Conservation (phyloP, 768 basidiomycete species). For the Rhizopogon vesiculosus region DNA sequence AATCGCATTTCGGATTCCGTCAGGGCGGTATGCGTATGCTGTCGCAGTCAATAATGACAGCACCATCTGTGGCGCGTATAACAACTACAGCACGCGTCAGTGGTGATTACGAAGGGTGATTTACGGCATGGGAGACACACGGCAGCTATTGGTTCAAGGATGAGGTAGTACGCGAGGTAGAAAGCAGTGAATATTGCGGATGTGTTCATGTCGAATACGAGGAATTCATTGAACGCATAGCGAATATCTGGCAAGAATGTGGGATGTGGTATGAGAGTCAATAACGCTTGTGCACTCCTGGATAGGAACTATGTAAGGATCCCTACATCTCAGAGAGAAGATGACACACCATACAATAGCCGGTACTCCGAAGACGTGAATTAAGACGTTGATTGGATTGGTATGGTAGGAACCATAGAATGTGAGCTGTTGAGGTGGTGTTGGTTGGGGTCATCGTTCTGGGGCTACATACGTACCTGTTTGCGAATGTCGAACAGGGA, state of each 20-base stretch:
- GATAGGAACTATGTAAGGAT: slow-evolving; percentile 2
- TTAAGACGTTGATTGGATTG: slow-evolving; percentile 74
- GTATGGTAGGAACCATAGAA: slow-evolving; percentile 95
- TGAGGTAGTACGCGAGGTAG: slow-evolving; percentile 72
- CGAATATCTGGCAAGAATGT: slow-evolving; percentile 48
- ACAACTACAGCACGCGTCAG: slow-evolving; percentile 40
- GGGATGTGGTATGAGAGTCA: slow-evolving; percentile 45
- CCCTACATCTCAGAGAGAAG: slow-evolving; percentile 6
- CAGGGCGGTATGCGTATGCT: slow-evolving; percentile 50
- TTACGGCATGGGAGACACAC: slow-evolving; percentile 42
- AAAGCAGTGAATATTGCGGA: slow-evolving; percentile 52
- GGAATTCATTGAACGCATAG: slow-evolving; percentile 52
- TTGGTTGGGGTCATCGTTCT: background rate
- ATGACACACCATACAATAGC: slow-evolving; percentile 66
- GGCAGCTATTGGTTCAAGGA: slow-evolving; percentile 80
- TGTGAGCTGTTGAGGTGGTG: slow-evolving; percentile 49
- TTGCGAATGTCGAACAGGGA: slow-evolving; percentile 63
- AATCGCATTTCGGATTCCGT: slow-evolving; percentile 50
- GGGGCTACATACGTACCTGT: slow-evolving; percentile 41
- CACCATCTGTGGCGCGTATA: slow-evolving; percentile 74
- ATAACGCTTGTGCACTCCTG: slow-evolving; percentile 63
- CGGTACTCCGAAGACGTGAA: slow-evolving; percentile 86
- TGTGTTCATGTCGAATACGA: slow-evolving; percentile 68
- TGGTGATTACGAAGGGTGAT: background rate
- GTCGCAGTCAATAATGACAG: slow-evolving; percentile 68